Evolutionary conservation across 805 yeast genomes (phyloP).

Genomic region (Saccharomycopsis oosterbeekiorum): DNA sequence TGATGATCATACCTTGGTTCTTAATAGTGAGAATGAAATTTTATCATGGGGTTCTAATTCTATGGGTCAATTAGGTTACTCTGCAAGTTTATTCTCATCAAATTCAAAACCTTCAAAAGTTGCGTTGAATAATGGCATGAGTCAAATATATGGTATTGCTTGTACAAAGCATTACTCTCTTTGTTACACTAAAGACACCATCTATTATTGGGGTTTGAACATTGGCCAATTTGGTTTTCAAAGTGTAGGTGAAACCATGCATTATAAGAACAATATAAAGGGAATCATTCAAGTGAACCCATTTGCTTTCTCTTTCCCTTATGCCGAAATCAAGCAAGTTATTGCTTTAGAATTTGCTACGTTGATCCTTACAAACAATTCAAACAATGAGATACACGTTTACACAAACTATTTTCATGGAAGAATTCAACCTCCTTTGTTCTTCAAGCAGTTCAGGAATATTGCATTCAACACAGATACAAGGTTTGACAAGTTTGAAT

Average conservation of each 20-base stretch:
- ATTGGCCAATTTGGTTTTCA: slow-evolving; percentile 70
- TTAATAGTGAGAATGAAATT: slow-evolving; percentile 43
- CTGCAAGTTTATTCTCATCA: slow-evolving; percentile 5
- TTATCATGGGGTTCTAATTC: slow-evolving; percentile 75
- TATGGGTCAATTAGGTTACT: slow-evolving; percentile 56
- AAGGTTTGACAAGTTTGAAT: slow-evolving; percentile 42
- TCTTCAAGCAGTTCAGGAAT: slow-evolving; percentile 8
- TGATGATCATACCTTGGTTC: slow-evolving; percentile 56
- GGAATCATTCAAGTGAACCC: slow-evolving; percentile 34
- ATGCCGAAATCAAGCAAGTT: slow-evolving; percentile 43
- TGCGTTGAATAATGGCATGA: slow-evolving; percentile 22
- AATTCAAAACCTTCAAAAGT: slow-evolving; percentile 16
- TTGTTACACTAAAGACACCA: slow-evolving; percentile 39
- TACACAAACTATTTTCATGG: slow-evolving; percentile 49
- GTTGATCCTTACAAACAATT: slow-evolving; percentile 42
- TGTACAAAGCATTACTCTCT: slow-evolving; percentile 66
- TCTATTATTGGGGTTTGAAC: slow-evolving; percentile 70
- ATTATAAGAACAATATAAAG: slow-evolving; percentile 24
- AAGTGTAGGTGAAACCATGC: slow-evolving; percentile 25
- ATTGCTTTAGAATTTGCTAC: slow-evolving; percentile 63
- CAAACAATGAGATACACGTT: slow-evolving; percentile 49
- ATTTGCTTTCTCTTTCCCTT: slow-evolving; percentile 32
- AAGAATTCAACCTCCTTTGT: slow-evolving; percentile 31
- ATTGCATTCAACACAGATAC: neutral
- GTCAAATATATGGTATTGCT: slow-evolving; percentile 34